phyloP scores from a whole-genome alignment of 2,329 filamentous ascomycete species.

The Talaromyces verruculosus region DNA sequence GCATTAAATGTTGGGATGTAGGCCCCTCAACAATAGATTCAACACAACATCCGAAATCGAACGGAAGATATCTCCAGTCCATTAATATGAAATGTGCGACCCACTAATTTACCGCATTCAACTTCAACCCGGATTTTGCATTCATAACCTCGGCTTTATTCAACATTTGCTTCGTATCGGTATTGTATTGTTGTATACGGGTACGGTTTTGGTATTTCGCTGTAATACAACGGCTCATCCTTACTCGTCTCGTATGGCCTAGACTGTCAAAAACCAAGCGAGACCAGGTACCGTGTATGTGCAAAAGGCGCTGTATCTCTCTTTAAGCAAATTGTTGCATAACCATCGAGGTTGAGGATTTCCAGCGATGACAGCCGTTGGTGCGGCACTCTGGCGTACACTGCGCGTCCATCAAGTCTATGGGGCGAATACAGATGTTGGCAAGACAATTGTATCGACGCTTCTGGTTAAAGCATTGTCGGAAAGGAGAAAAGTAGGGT shows the following conservation, averaged over 20 bases:
- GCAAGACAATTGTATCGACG: conserved; percentile 79
- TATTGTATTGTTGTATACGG: background rate
- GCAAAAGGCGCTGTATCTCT: background rate
- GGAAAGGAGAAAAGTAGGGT: conserved; percentile 49
- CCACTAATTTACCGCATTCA: background rate
- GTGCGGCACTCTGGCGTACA: conserved; percentile 65
- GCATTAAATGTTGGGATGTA: background rate
- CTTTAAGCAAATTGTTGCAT: background rate
- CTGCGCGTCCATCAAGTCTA: conserved; percentile 73
- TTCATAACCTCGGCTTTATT: background rate
- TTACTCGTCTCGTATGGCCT: background rate
- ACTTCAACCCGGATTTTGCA: background rate
- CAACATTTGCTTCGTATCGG: background rate
- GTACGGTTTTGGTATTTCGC: background rate
- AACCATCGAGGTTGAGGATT: background rate
- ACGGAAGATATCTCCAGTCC: background rate
- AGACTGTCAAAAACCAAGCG: background rate
- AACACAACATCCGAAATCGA: background rate
- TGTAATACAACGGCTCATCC: background rate
- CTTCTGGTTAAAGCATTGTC: conserved; percentile 65
- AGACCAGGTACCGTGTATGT: too few species aligned
- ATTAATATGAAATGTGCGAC: background rate
- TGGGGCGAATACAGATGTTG: conserved; percentile 80
- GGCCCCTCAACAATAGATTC: conserved; percentile 3
- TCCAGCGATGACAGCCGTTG: conserved; percentile 50